These are phyloP conservation scores for Solanum bulbocastanum DNA, from an alignment of 257 asterid genomes.

Conservation along the genomic window DNA sequence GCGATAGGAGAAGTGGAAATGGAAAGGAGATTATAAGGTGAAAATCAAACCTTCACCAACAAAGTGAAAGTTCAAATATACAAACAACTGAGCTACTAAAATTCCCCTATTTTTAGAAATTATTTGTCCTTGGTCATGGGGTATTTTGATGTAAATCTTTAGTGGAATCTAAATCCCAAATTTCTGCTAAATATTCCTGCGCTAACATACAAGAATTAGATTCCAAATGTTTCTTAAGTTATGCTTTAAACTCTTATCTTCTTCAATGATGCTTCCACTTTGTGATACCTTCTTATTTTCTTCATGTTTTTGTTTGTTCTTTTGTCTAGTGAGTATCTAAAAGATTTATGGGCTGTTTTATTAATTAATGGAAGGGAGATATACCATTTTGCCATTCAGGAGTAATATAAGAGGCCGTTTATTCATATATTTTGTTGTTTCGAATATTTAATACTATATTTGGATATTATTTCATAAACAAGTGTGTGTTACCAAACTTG, in stretches of 20 bases:
- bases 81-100: background rate
- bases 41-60: background rate
- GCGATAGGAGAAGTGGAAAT: too few relatives aligned
- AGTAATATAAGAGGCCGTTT: background rate
- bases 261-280: background rate
- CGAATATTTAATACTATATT: background rate
- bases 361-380: slow-evolving; percentile 2
- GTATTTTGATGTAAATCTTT: background rate
- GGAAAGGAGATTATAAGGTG: background rate
- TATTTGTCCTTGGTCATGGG: background rate
- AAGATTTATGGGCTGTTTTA: background rate
- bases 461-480: background rate
- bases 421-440: background rate
- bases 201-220: slow-evolving; percentile 2
- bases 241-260: slow-evolving; percentile 1
- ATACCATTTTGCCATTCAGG: background rate
- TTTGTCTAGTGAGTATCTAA: background rate
- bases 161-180: background rate
- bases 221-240: slow-evolving; percentile 6
- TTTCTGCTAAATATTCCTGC: background rate
- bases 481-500: background rate
- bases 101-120: too few relatives aligned
- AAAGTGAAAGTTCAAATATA: background rate
- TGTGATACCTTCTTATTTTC: background rate
- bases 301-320: background rate